Evolutionary conservation across 192 early-diverging fungal genomes (phyloP).

Genomic region (Coemansia javaensis): DNA sequence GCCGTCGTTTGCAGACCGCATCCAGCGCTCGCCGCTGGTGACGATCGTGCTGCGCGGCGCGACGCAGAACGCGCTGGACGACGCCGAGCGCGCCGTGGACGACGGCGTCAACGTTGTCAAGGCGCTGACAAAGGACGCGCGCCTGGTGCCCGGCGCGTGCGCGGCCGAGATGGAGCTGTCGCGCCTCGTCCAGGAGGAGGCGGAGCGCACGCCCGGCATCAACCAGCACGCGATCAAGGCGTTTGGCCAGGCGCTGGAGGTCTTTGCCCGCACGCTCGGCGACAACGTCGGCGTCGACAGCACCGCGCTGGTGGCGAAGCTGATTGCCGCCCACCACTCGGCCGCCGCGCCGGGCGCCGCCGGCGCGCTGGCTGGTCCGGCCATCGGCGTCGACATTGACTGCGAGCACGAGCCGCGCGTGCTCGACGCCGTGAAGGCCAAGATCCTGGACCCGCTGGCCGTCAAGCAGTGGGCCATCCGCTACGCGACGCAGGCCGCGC

Average conservation of each 20-base stretch:
- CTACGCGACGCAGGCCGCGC: slow-evolving; percentile 84
- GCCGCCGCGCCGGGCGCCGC: neutral
- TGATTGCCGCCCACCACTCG: slow-evolving; percentile 88
- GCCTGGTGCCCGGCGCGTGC: slow-evolving; percentile 88
- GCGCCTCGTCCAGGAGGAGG: slow-evolving; percentile 68
- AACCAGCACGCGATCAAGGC: slow-evolving; percentile 96
- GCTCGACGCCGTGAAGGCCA: slow-evolving; percentile 66
- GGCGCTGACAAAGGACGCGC: slow-evolving; percentile 78
- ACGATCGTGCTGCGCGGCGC: slow-evolving; percentile 96
- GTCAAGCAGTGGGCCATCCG: slow-evolving; percentile 87
- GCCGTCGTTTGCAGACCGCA: slow-evolving; percentile 65
- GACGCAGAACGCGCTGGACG: slow-evolving; percentile 92
- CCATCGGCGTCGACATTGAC: slow-evolving; percentile 83
- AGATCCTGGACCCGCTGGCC: slow-evolving; percentile 75
- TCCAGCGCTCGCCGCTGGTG: slow-evolving; percentile 67
- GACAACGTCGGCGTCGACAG: slow-evolving; percentile 94
- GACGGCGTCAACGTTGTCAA: slow-evolving; percentile 97
- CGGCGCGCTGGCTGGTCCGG: slow-evolving; percentile 19
- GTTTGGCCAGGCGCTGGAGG: slow-evolving; percentile 91
- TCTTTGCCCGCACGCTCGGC: slow-evolving; percentile 88
- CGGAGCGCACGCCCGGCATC: slow-evolving; percentile 87
- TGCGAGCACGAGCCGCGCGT: slow-evolving; percentile 34
- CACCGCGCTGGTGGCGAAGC: slow-evolving; percentile 84
- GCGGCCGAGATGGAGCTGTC: slow-evolving; percentile 91
- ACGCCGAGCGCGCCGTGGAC: slow-evolving; percentile 95